Percentiles rank a stretch among this genome's conserved stretches.
Evolutionary conservation across 306 rosid genomes (phyloP).

Genomic region (Cicer judaicum): DNA sequence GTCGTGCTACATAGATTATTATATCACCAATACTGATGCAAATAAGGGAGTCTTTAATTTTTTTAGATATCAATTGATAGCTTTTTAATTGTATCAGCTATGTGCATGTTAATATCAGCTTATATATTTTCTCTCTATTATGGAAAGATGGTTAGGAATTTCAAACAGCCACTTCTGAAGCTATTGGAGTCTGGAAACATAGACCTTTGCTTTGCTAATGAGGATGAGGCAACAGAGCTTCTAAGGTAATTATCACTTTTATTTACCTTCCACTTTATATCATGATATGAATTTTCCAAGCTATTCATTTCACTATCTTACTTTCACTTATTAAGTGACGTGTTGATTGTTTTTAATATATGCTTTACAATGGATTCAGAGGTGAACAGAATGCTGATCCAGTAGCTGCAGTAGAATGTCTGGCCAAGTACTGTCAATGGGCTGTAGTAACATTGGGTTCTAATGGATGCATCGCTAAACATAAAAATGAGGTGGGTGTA

Average conservation of each 20-base stretch:
- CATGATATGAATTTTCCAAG: constrained; percentile 49
- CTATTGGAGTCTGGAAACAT: constrained; percentile 73
- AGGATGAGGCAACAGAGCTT: constrained; percentile 95
- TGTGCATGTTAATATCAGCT: not conserved
- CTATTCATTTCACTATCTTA: no score
- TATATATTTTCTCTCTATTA: constrained; percentile 40
- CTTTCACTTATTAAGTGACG: no score
- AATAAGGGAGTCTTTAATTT: no score
- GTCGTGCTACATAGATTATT: no score
- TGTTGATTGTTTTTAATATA: constrained; percentile 30
- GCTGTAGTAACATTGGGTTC: constrained; percentile 86
- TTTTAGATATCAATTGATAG: no score
- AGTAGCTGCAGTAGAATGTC: constrained; percentile 65
- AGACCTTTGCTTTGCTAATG: constrained; percentile 97
- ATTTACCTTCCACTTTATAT: not conserved
- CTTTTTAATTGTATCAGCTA: constrained; percentile 10
- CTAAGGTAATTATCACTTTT: constrained; percentile 61
- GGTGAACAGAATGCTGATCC: constrained; percentile 62
- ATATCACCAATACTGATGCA: no score
- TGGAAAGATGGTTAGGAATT: constrained; percentile 89
- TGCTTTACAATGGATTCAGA: constrained; percentile 51
- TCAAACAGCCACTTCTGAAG: constrained; percentile 64
- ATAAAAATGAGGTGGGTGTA: constrained; percentile 69
- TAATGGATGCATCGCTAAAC: constrained; percentile 84
- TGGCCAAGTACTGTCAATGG: constrained; percentile 73